These are phyloP conservation scores for Phaeodactylum tricornutum DNA, from an alignment of 108 stramenopile genomes.

Conservation along the genomic window DNA sequence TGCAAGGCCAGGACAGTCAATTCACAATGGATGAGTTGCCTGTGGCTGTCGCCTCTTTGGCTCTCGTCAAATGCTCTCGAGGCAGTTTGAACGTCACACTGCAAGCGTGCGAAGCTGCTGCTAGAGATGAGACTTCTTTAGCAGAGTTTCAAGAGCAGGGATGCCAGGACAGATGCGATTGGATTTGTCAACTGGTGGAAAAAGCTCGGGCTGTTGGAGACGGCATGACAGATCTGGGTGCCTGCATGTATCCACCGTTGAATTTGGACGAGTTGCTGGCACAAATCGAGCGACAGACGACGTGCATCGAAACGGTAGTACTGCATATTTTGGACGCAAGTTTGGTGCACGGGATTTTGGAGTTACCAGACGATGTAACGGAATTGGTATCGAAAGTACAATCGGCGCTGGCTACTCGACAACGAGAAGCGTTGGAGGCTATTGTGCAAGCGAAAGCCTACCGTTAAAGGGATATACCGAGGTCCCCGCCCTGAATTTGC, in stretches of 20 bases:
- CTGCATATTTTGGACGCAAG: not conserved
- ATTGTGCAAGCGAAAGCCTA: not conserved
- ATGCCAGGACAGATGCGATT: slow-evolving; percentile 21
- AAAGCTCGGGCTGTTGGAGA: slow-evolving; percentile 54
- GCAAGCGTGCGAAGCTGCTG: slow-evolving; percentile 46
- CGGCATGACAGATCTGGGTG: slow-evolving; percentile 70
- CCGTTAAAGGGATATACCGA: too few relatives aligned
- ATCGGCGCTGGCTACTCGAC: not conserved
- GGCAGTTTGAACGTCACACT: slow-evolving; percentile 58
- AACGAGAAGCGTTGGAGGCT: slow-evolving; percentile 6
- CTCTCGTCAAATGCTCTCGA: slow-evolving; percentile 64
- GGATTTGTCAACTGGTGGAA: slow-evolving; percentile 33
- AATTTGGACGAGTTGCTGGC: slow-evolving; percentile 2
- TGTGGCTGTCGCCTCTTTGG: slow-evolving; percentile 46
- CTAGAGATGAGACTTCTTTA: slow-evolving; percentile 6
- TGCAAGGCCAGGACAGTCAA: slow-evolving; percentile 33
- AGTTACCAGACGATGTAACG: not conserved
- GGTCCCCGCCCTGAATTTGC: too few relatives aligned
- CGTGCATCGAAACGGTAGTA: not conserved
- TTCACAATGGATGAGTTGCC: slow-evolving; percentile 48
- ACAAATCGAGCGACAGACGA: slow-evolving; percentile 9
- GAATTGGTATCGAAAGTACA: slow-evolving; percentile 3
- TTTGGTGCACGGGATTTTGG: too few relatives aligned
- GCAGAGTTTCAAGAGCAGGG: not conserved
- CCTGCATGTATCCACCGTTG: slow-evolving; percentile 67